Evolutionary conservation across 1,284 basidiomycete genomes (phyloP).

Genomic region (Fomes fomentarius): DNA sequence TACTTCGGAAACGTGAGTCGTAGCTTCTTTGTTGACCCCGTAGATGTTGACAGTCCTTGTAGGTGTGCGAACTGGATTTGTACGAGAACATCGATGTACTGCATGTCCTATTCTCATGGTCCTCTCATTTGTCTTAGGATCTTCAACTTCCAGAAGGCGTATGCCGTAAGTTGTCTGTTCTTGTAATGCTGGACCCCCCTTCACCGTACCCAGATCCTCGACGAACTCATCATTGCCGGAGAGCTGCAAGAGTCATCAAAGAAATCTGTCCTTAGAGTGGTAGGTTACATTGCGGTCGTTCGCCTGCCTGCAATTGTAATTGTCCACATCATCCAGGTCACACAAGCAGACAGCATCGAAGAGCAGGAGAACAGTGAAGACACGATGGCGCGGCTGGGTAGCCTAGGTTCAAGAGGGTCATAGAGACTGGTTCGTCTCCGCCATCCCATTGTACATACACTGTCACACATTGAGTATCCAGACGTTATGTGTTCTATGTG

Average conservation of each 20-base stretch:
- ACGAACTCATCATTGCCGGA: conserved; percentile 97
- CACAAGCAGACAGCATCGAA: conserved; percentile 78
- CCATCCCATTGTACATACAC: conserved; percentile 12
- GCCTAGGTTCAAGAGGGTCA: conserved; percentile 33
- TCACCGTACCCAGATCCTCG: conserved; percentile 71
- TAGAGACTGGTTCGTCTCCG: conserved; percentile 4
- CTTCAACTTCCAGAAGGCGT: conserved; percentile 99
- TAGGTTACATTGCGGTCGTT: conserved; percentile 42
- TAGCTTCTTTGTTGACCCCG: conserved; percentile 3
- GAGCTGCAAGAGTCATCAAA: conserved; percentile 99
- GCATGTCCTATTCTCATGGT: conserved; percentile 1
- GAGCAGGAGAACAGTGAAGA: conserved; percentile 84
- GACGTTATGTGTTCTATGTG: background rate
- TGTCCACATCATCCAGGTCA: conserved; percentile 56
- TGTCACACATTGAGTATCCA: conserved; percentile 12
- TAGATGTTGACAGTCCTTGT: conserved; percentile 16
- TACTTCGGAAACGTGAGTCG: conserved; percentile 95
- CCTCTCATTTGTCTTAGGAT: conserved; percentile 56
- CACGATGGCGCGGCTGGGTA: conserved; percentile 71
- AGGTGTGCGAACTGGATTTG: conserved; percentile 98
- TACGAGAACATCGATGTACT: conserved; percentile 39
- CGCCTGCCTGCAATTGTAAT: background rate
- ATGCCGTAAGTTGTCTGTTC: conserved; percentile 67
- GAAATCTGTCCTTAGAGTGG: conserved; percentile 92
- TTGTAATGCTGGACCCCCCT: conserved; percentile 6